Conservation (phyloP, 495 filamentous ascomycete genomes). For the Penicillium silybi region DNA sequence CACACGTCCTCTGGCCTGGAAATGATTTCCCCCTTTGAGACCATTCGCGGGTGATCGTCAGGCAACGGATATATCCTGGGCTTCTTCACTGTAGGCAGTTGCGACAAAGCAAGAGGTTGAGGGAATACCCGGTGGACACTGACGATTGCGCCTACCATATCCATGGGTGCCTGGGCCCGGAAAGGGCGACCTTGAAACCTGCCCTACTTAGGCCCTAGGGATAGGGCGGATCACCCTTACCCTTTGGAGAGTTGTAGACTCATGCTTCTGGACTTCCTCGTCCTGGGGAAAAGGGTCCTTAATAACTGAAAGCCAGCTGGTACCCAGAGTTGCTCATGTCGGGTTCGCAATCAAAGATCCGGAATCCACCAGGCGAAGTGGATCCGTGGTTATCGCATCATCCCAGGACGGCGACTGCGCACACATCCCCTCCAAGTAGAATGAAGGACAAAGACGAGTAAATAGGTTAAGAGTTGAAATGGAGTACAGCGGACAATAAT, state of each 20-base stretch:
- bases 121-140: neutral
- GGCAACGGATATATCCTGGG: conserved; percentile 16
- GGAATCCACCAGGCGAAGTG: conserved; percentile 17
- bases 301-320: too few relatives aligned
- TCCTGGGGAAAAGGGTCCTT: neutral
- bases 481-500: neutral
- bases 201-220: conserved; percentile 5
- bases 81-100: neutral
- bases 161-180: conserved; percentile 11
- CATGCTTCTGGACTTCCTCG: neutral
- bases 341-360: conserved; percentile 10
- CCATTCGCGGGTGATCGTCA: conserved; percentile 27
- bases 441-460: neutral
- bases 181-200: conserved; percentile 11
- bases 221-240: conserved; percentile 7
- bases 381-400: conserved; percentile 27
- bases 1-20: conserved; percentile 7
- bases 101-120: too few relatives aligned
- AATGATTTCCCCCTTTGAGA: conserved; percentile 11
- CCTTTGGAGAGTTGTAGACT: neutral
- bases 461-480: neutral
- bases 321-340: neutral
- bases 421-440: neutral
- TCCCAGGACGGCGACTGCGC: conserved; percentile 3
- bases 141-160: neutral